Base-by-base conservation (phyloP, 148 eudicot genomes). In the Simmondsia chinensis region DNA sequence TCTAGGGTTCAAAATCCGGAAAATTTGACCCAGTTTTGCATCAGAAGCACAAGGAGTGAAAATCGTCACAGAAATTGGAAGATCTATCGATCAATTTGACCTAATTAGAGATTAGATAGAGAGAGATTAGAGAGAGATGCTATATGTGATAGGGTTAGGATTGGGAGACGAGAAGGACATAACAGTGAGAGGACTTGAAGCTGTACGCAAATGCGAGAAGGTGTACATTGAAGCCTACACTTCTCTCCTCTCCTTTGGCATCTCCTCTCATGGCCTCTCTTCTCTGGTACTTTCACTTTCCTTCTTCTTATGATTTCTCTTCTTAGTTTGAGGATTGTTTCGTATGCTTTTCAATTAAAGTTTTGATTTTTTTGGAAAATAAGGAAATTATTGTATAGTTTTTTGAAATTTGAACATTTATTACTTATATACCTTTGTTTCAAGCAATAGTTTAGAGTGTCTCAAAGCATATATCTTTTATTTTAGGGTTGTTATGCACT, bases 161-260 rank as follows among this genome's bases (percentile, higher is more conserved):
- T 62, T 83, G 51, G 97, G 97, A 4, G 77, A 83, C 49, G 97
- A 88, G 52, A 88, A 78, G 54, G 97, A 88, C 66, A 83, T 83
- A 9, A 85, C 94, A 0, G 14, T 85, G 28, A 81, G 65, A 72
- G 97, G 97, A 3, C 65, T 89, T 20, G 95, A 89, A 60, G 85
- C 97, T 0, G 67, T 89, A 36, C 57, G 48, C 54, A 76, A 43
- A 46, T 89, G 88, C 40, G 25, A 58, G 4, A 79, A 74, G 43
- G 68, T 89, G 1, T 89, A 81, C 56, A 74, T 89, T 42, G 97
- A 89, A 63, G 82, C 95, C 39, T 89, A 85, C 65, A 89, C 97
- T 50, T 89, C 97, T 53, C 76, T 85, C 7, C 81, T 85, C 42
- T 89, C 97, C 26, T 85, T 81, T 39, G 95, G 95, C 3, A 59